Percentiles rank a stretch among this genome's conserved stretches.
Evolutionary conservation across 192 early-diverging fungal species (phyloP).

Genomic region (Coemansia sp.): DNA sequence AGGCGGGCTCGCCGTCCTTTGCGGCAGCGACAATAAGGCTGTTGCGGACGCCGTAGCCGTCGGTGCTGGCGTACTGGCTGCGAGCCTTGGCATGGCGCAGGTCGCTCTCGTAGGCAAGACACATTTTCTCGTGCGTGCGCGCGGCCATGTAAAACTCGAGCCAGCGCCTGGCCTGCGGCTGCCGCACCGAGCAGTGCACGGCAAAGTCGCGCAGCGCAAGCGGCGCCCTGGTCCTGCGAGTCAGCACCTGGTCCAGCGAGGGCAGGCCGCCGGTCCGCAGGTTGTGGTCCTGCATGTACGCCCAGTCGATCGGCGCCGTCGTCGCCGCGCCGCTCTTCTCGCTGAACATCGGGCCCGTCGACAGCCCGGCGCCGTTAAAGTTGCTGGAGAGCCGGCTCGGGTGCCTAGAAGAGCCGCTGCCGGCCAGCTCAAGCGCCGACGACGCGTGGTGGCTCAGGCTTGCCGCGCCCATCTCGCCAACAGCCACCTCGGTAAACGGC

Average conservation of each 20-base stretch:
- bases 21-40: neutral
- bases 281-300: slow-evolving; percentile 55
- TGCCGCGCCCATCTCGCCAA: slow-evolving; percentile 16
- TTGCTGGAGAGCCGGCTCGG: neutral
- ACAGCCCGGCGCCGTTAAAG: neutral
- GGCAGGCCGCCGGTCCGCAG: slow-evolving; percentile 51
- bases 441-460: neutral
- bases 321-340: neutral
- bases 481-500: slow-evolving; percentile 42
- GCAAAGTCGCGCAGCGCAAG: slow-evolving; percentile 53
- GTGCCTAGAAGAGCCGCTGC: neutral
- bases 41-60: slow-evolving; percentile 10
- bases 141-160: slow-evolving; percentile 56
- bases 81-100: slow-evolving; percentile 51
- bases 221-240: slow-evolving; percentile 43
- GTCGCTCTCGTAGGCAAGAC: slow-evolving; percentile 51
- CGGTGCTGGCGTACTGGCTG: slow-evolving; percentile 43
- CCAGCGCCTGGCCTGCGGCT: slow-evolving; percentile 55
- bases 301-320: slow-evolving; percentile 38
- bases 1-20: neutral
- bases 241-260: slow-evolving; percentile 54
- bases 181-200: slow-evolving; percentile 52
- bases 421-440: too few relatives aligned
- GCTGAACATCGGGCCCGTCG: neutral
- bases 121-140: slow-evolving; percentile 53